Percentiles rank a stretch among this genome's conserved stretches.
Evolutionary conservation across 352 stramenopile genomes (phyloP).

Genomic region (Pythium utonaiense): DNA sequence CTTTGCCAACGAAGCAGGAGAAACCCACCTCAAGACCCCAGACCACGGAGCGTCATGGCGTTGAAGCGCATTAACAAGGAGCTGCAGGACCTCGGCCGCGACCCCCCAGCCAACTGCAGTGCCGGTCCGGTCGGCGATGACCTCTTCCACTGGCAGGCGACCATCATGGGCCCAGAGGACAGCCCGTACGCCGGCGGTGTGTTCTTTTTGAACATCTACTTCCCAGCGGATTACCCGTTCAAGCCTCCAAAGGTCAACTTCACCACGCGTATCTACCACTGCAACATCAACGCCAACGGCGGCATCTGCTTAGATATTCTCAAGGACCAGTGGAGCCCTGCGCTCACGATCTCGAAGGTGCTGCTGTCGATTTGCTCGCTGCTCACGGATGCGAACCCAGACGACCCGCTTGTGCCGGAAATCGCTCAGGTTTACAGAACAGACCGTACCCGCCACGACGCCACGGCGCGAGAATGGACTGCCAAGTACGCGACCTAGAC

Average conservation of each 20-base stretch:
- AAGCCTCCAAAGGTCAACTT: slow-evolving; percentile 99
- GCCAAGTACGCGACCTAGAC: slow-evolving; percentile 98
- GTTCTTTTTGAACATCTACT: slow-evolving; percentile 99
- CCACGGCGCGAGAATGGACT: slow-evolving; percentile 96
- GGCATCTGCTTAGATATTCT: slow-evolving; percentile 99
- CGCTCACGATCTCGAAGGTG: slow-evolving; percentile 99
- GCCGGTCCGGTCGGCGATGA: slow-evolving; percentile 97
- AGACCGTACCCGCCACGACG: slow-evolving; percentile 92
- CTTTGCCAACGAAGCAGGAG: slow-evolving; percentile 21
- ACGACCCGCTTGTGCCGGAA: slow-evolving; percentile 95
- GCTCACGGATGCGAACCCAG: slow-evolving; percentile 98
- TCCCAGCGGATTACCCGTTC: slow-evolving; percentile 99
- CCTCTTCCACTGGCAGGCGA: slow-evolving; percentile 97
- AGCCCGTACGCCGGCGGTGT: slow-evolving; percentile 97
- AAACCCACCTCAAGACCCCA: slow-evolving; percentile 10
- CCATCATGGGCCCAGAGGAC: slow-evolving; percentile 98
- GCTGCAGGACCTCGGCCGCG: slow-evolving; percentile 91
- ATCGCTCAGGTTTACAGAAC: slow-evolving; percentile 95
- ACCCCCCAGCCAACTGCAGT: slow-evolving; percentile 98
- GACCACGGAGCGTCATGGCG: slow-evolving; percentile 57
- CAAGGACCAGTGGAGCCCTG: slow-evolving; percentile 99
- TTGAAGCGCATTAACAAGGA: slow-evolving; percentile 97
- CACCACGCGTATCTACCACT: slow-evolving; percentile 99
- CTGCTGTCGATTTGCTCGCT: slow-evolving; percentile 99
- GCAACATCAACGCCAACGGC: slow-evolving; percentile 99